Conservation (phyloP, 1,139 yeast genomes). For the Pichia sp. region DNA sequence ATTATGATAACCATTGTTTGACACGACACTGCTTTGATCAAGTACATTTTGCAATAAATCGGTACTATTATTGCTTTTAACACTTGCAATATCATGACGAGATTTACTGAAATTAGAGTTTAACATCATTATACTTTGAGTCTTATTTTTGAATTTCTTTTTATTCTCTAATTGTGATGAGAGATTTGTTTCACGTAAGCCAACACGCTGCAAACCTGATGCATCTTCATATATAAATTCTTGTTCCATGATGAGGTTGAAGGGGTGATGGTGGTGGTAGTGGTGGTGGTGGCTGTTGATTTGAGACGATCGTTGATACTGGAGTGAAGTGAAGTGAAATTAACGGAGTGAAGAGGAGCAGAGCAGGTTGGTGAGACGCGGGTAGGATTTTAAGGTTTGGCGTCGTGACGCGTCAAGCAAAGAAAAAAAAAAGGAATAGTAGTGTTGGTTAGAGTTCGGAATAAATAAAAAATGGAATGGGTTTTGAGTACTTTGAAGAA, state of each 20-base stretch:
- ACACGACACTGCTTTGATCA: neutral
- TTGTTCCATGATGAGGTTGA: neutral
- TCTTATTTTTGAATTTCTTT: slow-evolving; percentile 15
- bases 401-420: no score
- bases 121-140: slow-evolving; percentile 14
- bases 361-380: no score
- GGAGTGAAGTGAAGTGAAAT: no score
- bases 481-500: no score
- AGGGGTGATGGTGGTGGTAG: neutral
- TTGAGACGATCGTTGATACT: no score
- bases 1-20: neutral
- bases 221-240: slow-evolving; percentile 19
- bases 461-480: no score
- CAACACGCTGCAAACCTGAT: slow-evolving; percentile 17
- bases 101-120: slow-evolving; percentile 12
- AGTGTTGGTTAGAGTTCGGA: no score
- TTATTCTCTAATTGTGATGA: slow-evolving; percentile 14
- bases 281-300: no score
- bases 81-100: slow-evolving; percentile 8
- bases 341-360: no score
- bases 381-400: no score
- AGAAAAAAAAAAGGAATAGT: no score
- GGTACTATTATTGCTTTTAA: slow-evolving; percentile 9
- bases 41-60: neutral
- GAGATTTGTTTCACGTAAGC: slow-evolving; percentile 22